These are phyloP conservation scores for Aspergillus pseudonomiae DNA, from an alignment of 2,329 filamentous ascomycete species.

Conservation along the genomic window DNA sequence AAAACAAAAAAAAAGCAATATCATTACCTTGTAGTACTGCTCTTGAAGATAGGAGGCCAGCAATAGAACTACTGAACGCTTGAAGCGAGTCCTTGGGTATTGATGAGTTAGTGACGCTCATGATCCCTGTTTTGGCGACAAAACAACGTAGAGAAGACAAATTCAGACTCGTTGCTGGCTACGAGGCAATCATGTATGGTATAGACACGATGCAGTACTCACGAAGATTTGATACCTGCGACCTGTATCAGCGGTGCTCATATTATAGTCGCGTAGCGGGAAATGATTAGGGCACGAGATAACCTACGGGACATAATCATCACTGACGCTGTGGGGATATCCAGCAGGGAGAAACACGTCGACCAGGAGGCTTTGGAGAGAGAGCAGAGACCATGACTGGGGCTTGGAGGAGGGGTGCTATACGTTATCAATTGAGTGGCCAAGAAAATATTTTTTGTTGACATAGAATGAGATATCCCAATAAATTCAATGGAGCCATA, in stretches of 20 bases:
- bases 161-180: not conserved
- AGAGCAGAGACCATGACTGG: constrained; percentile 28
- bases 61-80: constrained; percentile 47
- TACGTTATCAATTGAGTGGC: not conserved
- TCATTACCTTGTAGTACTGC: constrained; percentile 72
- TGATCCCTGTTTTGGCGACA: not conserved
- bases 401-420: constrained; percentile 21
- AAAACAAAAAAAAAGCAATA: too few relatives aligned
- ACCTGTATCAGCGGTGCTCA: constrained; percentile 15
- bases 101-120: not conserved
- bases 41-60: constrained; percentile 70
- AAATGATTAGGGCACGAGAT: not conserved
- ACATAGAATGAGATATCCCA: not conserved
- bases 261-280: not conserved
- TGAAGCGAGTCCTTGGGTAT: constrained; percentile 42
- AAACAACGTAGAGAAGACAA: not conserved
- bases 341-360: constrained; percentile 83
- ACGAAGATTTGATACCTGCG: constrained; percentile 70
- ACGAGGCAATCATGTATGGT: not conserved
- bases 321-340: constrained; percentile 83
- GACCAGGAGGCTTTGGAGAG: constrained; percentile 49
- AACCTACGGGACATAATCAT: constrained; percentile 75
- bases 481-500: not conserved
- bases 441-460: not conserved
- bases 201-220: constrained; percentile 30